These are phyloP conservation scores for Coemansia sp. DNA, from an alignment of 192 early-diverging fungal genomes.

Conservation along the genomic window DNA sequence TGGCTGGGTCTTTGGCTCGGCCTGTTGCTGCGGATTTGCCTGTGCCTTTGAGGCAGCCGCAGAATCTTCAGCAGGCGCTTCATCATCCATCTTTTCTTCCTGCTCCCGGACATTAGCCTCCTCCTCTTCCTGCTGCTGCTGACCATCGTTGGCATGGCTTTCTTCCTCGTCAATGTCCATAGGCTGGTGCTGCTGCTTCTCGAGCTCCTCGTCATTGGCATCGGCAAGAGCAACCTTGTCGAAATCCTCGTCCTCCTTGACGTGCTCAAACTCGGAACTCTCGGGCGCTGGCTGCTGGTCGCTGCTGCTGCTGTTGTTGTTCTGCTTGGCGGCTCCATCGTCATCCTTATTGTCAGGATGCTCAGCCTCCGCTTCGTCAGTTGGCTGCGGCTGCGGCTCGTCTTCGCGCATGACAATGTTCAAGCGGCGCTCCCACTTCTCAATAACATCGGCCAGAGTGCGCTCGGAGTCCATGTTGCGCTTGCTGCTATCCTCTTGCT, in stretches of 20 bases:
- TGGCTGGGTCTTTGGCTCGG: constrained; percentile 12
- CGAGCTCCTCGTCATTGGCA: constrained; percentile 62
- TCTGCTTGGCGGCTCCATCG: constrained; percentile 47
- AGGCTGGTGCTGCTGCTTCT: constrained; percentile 55
- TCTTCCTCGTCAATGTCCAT: constrained; percentile 63
- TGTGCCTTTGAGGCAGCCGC: not conserved
- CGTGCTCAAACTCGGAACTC: constrained; percentile 53
- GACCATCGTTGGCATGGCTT: constrained; percentile 57
- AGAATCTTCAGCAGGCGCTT: not conserved
- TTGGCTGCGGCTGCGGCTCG: constrained; percentile 9
- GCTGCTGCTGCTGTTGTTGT: constrained; percentile 17
- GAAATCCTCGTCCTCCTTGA: constrained; percentile 73
- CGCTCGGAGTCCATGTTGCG: constrained; percentile 71
- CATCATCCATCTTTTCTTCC: not conserved
- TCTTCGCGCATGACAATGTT: constrained; percentile 70
- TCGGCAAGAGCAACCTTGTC: constrained; percentile 63
- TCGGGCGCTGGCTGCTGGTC: constrained; percentile 22
- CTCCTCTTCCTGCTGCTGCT: constrained; percentile 41
- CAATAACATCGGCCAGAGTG: constrained; percentile 87
- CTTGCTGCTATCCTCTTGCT: constrained; percentile 42
- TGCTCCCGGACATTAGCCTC: constrained; percentile 6
- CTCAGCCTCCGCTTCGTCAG: constrained; percentile 10
- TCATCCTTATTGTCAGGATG: constrained; percentile 49
- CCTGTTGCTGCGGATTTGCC: not conserved
- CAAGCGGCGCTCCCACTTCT: constrained; percentile 89